Evolutionary conservation across 2,329 filamentous ascomycete genomes (phyloP), one percentile per base, ranked within the genome.

Genomic region (Cadophora sp.): DNA sequence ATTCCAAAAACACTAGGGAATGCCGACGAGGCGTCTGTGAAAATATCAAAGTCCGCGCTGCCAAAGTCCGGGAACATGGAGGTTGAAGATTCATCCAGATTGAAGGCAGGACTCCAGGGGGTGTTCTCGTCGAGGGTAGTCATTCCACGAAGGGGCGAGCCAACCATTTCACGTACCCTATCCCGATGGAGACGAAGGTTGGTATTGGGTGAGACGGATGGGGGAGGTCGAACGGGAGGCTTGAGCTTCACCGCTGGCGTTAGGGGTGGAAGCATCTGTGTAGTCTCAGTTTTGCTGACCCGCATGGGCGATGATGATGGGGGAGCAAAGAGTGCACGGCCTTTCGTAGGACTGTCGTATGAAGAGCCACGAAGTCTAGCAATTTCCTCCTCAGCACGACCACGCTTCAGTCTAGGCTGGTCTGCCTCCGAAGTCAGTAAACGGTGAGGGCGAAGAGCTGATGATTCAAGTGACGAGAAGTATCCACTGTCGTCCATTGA

Each of bases 401-500:
- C 95, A 68, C 93, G 91, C 82, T 95, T 96, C 74, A 94, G 90
- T 64, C 88, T 87, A 59, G 91, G 91, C n/a, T 90, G 89, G 73
- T 94, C 91, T 62, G 89, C 86, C 74, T 96, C 94, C 0, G 93
- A 95, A 4, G 90, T 93, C 51, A 93, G 84, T 20, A 92, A 83
- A 65, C 87, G 83, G 18, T 89, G 88, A 58, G 91, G 89, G 67
- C 95, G 88, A 77, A 93, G 86, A 16, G 86, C 93, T 0, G 96
- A 98, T 2, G 96, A 98, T 73, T 97, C 94, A 20, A 98, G 85
- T 0, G 94, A 97, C 1, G 96, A 98, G 77, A 97, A 97, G 79
- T 98, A 99, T 48, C 96, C 96, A 77, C 95, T 98, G 79, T 99
- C 96, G 75, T 92, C 93, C 83, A 96, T 90, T 14, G 91, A 90